These are phyloP conservation scores for Martiniozyma asiatica DNA, from an alignment of 1,139 yeast species.

Conservation along the genomic window DNA sequence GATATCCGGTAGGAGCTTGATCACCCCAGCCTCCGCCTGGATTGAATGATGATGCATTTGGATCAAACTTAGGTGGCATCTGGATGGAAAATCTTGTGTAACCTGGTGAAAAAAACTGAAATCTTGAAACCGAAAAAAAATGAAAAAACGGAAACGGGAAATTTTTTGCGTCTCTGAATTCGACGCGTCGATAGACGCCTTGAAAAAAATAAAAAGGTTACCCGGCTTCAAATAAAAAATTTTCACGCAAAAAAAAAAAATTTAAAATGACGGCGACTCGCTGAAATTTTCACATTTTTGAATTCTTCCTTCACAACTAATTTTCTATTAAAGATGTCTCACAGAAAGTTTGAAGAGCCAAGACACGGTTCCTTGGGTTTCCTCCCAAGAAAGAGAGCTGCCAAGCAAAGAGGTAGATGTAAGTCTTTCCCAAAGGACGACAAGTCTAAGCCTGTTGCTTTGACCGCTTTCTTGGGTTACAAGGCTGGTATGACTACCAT, in stretches of 20 bases:
- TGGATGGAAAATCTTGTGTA: too few relatives aligned
- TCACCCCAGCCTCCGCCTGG: too few relatives aligned
- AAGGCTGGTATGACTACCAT: conserved; percentile 99
- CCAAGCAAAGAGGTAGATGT: conserved; percentile 97
- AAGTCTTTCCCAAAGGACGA: conserved; percentile 99
- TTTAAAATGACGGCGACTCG: not conserved
- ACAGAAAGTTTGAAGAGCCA: conserved; percentile 99
- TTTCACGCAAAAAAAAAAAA: conserved; percentile 1
- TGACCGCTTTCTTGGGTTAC: conserved; percentile 98
- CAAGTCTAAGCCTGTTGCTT: conserved; percentile 95
- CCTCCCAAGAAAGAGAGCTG: conserved; percentile 99
- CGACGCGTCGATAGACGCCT: conserved; percentile 3
- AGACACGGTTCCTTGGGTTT: conserved; percentile 99
- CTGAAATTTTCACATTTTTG: not conserved
- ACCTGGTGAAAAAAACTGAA: too few relatives aligned
- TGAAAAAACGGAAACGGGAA: too few relatives aligned
- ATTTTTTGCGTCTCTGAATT: too few relatives aligned
- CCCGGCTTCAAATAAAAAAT: conserved; percentile 1
- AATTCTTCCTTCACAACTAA: too few relatives aligned
- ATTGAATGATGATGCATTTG: conserved; percentile 14
- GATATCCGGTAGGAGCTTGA: conserved; percentile 1
- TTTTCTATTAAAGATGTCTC: conserved; percentile 96
- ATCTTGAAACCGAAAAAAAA: too few relatives aligned
- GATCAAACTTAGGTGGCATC: conserved; percentile 23
- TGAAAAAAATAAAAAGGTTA: not conserved